Percentiles rank a stretch among this genome's conserved stretches.
These are phyloP conservation scores for Rhizomucor pusillus DNA, from an alignment of 371 early-diverging fungal genomes.

Conservation along the genomic window DNA sequence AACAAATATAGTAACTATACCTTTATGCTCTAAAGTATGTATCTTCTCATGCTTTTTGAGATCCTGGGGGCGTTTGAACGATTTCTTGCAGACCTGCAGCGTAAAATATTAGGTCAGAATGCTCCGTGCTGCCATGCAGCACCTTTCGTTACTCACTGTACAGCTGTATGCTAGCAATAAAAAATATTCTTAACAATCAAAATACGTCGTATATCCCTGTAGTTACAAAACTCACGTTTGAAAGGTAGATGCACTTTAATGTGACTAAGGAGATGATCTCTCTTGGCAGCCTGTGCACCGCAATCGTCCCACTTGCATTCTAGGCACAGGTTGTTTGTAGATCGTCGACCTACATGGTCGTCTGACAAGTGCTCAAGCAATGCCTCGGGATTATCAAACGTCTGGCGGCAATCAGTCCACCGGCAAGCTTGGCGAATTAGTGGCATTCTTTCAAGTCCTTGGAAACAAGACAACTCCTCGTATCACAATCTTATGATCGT, in stretches of 20 bases:
- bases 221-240: conserved; percentile 65
- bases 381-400: conserved; percentile 70
- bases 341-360: conserved; percentile 87
- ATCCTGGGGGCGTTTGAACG: conserved; percentile 94
- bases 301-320: conserved; percentile 88
- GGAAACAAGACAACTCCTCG: too few relatives aligned
- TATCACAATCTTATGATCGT: too few relatives aligned
- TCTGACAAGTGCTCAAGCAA: conserved; percentile 82
- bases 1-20: conserved; percentile 5
- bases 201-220: not conserved
- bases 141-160: conserved; percentile 6
- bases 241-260: conserved; percentile 85
- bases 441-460: conserved; percentile 7
- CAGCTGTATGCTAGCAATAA: conserved; percentile 13
- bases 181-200: too few relatives aligned
- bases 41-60: conserved; percentile 90
- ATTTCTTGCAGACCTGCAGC: conserved; percentile 69
- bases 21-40: conserved; percentile 65
- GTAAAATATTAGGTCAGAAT: not conserved
- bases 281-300: conserved; percentile 66
- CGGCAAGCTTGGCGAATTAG: conserved; percentile 30
- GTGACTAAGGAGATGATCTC: conserved; percentile 94
- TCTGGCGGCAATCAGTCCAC: conserved; percentile 46
- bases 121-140: not conserved
- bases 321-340: conserved; percentile 87